phyloP scores from a whole-genome alignment of 805 yeast genomes.

The Starmerella scarabaei region DNA sequence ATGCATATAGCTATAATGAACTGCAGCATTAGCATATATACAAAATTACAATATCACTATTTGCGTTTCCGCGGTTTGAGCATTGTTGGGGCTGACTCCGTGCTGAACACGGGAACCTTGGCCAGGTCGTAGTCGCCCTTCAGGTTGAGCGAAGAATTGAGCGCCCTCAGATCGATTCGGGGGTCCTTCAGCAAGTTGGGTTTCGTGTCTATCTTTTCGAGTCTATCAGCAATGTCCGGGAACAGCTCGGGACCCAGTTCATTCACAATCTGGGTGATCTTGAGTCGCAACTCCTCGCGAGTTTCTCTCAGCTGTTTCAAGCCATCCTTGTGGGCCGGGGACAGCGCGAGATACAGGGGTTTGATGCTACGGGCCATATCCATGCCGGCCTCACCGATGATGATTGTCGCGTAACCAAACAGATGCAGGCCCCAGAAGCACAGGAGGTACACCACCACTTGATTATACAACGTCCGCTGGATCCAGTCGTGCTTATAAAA shows the following conservation, averaged over 20 bases:
- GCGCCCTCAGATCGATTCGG: constrained; percentile 20
- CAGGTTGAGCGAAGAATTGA: constrained; percentile 13
- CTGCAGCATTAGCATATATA: neutral
- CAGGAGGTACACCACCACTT: constrained; percentile 1
- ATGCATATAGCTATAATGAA: neutral
- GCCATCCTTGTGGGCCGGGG: constrained; percentile 29
- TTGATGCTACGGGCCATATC: constrained; percentile 72
- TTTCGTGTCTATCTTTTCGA: constrained; percentile 16
- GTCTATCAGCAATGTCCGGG: constrained; percentile 53
- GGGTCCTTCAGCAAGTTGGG: constrained; percentile 17
- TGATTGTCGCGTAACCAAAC: constrained; percentile 75
- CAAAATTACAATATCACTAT: neutral
- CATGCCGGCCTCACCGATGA: constrained; percentile 87
- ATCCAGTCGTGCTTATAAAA: constrained; percentile 25
- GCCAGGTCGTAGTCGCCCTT: constrained; percentile 21
- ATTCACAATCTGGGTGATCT: constrained; percentile 69
- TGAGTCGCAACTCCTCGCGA: constrained; percentile 49
- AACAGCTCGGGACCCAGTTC: constrained; percentile 70
- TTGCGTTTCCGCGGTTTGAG: constrained; percentile 1
- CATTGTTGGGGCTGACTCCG: constrained; percentile 14
- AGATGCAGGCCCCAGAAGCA: constrained; percentile 23
- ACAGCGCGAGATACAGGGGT: constrained; percentile 49
- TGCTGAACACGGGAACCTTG: constrained; percentile 21
- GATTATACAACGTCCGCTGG: constrained; percentile 15
- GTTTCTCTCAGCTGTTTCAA: constrained; percentile 43